Evolutionary conservation across 164 flowering plant genomes (phyloP), one percentile per base, ranked within the genome.

Genomic region (Malania oleifera): DNA sequence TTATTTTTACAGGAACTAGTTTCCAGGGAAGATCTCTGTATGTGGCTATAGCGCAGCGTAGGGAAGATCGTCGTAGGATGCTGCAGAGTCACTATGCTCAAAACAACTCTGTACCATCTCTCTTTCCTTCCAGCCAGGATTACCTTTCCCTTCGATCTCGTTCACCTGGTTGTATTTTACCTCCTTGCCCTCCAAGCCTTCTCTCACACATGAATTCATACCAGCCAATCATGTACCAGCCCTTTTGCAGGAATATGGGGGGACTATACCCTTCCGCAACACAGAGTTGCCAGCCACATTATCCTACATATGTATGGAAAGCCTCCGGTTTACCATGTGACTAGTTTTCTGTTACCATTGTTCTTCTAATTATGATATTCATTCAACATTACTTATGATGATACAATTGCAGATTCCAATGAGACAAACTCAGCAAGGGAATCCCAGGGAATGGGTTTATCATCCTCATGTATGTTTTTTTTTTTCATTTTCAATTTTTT

Each of bases 41-140:
- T 60, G 66, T 74, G 39, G 60, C 67, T 40, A 29, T 64, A 10
- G 81, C 74, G 1, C 68, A 59, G 49, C 31, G 57, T n/a, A 59
- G 55, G 60, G 63, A 67, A 59, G 67, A 72, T 59, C 62, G 40
- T 17, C 22, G 0, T 1, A 52, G 29, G 40, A 23, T 10, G 41
- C 45, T 43, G 51, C 61, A 53, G 35, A 53, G 13, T 25, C 46
- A 15, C 2, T 11, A 27, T 47, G 19, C 54, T 26, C 54, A 49
- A 5, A 0, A 29, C 22, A 17, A 43, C n/a, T 34, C 35, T 1
- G 27, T 19, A 0, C 57, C 35, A 46, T 37, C n/a, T 19, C 22
- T 46, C 12, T 23, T 10, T 41, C 55, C 31, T 56, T 9, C 59
- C 9, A 23, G 40, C 50, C 51, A 29, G 46, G 38, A 34, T 14